Evolutionary conservation across 805 yeast genomes (phyloP), one percentile per base, ranked within the genome.

Genomic region (Candida corydali): DNA sequence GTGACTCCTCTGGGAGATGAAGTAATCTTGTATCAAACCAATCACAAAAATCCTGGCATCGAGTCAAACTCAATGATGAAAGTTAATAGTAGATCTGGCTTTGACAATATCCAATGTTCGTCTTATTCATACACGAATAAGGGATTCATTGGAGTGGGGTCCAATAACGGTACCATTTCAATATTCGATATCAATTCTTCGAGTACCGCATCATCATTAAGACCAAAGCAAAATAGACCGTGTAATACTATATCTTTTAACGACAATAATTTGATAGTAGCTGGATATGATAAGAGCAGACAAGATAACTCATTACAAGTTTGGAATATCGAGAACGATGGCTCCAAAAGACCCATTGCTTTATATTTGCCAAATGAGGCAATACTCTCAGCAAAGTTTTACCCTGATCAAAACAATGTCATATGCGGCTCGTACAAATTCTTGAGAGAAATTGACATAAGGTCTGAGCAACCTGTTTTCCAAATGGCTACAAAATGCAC

Each of bases 1-100:
- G 80, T 82, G 5, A 82, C 78, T 44, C 93, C 95, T 2, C 70
- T 85, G 19, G 80, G 94, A 2, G 96, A 88, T 53, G 91, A 83
- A 47, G 80, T 86, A 2, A 63, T 82, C 0, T 66, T 85, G 8
- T 82, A 80, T 50, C 75, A 73, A 43, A 78, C 84, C 14, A 54
- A 55, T 41, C 65, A 52, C 36, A 58, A 55, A 32, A 65, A 65
- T 18, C 71, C 73, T 15, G 73, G 72, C 17, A 66, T 71, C 7
- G 82, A 77, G 36, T 50, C 61, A 35, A 73, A 73, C 32, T 76
- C 73, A 8, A 63, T 83, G 14, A 50, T 63, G 15, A 80, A 75
- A 46, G 48, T 76, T n/a, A 59, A 59, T 32, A 74, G 75, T 8
- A 65, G 77, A 39, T 68, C 73, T 18, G 88, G 86, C 7, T 82